phyloP scores from a whole-genome alignment of 345 rosid genomes.

The Pistacia atlantica region DNA sequence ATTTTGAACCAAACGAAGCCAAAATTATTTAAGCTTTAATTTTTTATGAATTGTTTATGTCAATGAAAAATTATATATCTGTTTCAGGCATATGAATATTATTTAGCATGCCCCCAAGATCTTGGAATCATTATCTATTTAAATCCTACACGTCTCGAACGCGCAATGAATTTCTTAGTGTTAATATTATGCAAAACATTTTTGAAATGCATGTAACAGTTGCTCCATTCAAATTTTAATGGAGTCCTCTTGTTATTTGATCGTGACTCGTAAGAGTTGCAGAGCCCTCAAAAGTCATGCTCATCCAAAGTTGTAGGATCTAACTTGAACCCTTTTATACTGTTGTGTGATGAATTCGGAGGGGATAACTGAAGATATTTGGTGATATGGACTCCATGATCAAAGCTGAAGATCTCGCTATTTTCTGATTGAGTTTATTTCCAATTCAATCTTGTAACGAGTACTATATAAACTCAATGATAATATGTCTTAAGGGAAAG shows the following conservation, averaged over 20 bases:
- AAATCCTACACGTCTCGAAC: not conserved
- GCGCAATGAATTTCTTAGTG: not conserved
- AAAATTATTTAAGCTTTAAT: not conserved
- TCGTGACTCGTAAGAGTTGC: not conserved
- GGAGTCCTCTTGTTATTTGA: not conserved
- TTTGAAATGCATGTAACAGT: not conserved
- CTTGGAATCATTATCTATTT: not conserved
- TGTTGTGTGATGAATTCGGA: too few relatives aligned
- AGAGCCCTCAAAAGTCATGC: not conserved
- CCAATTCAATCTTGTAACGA: too few relatives aligned
- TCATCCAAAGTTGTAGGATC: too few relatives aligned
- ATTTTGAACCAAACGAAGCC: too few relatives aligned
- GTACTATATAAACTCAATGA: too few relatives aligned
- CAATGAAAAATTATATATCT: slow-evolving; percentile 14
- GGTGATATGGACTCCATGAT: too few relatives aligned
- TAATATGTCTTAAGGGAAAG: too few relatives aligned
- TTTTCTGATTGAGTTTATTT: too few relatives aligned
- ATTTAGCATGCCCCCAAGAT: not conserved
- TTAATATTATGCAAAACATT: not conserved
- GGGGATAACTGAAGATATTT: too few relatives aligned
- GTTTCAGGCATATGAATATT: slow-evolving; percentile 11
- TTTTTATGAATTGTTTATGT: slow-evolving; percentile 16
- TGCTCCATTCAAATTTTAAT: not conserved
- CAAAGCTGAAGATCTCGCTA: too few relatives aligned
- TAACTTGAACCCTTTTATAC: too few relatives aligned